Evolutionary conservation across 768 basidiomycete genomes (phyloP).

Genomic region (Boletus speciosus): DNA sequence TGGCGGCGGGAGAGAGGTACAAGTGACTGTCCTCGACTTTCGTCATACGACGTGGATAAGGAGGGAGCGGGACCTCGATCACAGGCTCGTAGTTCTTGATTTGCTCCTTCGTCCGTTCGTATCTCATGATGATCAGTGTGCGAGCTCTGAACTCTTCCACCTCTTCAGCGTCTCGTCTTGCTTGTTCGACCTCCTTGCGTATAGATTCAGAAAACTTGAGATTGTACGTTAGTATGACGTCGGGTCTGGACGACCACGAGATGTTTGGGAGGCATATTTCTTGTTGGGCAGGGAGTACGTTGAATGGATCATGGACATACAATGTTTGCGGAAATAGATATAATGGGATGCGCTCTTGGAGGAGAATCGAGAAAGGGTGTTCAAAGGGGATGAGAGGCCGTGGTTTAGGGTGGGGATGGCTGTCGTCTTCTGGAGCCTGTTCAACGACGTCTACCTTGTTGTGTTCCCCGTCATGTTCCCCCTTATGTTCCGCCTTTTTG

Average conservation of each 20-base stretch:
- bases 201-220: conserved; percentile 14
- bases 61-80: conserved; percentile 31
- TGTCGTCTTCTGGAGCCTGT: background rate
- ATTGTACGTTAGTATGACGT: conserved; percentile 31
- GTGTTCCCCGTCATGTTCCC: background rate
- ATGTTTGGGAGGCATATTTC: background rate
- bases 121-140: conserved; percentile 21
- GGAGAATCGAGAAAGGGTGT: conserved; percentile 14
- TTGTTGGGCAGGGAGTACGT: conserved; percentile 24
- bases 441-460: background rate
- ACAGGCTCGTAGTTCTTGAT: conserved; percentile 23
- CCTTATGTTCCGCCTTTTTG: background rate
- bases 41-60: conserved; percentile 18
- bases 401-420: conserved; percentile 32
- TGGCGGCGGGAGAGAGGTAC: conserved; percentile 39
- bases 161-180: conserved; percentile 5
- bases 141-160: conserved; percentile 10
- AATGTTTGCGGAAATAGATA: conserved; percentile 39
- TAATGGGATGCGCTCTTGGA: conserved; percentile 35
- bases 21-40: conserved; percentile 44
- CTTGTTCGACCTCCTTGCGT: background rate
- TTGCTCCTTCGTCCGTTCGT: conserved; percentile 19
- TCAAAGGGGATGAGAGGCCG: conserved; percentile 42
- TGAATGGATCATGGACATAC: conserved; percentile 44
- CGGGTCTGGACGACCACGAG: conserved; percentile 30